phyloP scores from a whole-genome alignment of 495 filamentous ascomycete genomes.

The Parathielavia hyrcaniae region DNA sequence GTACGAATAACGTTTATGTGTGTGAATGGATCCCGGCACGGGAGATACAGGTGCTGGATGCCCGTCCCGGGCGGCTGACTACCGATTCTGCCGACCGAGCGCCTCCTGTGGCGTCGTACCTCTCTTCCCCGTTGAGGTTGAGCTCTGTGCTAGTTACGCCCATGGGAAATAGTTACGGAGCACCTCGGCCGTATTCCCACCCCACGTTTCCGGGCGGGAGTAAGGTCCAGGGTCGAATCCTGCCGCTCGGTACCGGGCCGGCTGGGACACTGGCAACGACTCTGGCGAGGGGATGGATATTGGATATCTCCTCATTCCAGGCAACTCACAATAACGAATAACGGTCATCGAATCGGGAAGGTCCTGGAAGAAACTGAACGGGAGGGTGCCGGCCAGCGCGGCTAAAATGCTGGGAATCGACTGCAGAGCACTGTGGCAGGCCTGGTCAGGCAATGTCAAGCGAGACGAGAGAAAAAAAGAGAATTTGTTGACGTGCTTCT shows the following conservation, averaged over 20 bases:
- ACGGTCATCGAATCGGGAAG: constrained; percentile 5
- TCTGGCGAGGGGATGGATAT: background rate
- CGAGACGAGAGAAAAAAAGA: background rate
- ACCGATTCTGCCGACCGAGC: background rate
- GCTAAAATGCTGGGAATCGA: background rate
- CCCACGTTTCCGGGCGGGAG: constrained; percentile 1
- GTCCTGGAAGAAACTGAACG: constrained; percentile 1
- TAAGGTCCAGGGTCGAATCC: background rate
- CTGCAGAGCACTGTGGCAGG: background rate
- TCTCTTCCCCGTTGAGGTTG: no score
- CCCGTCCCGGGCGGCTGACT: background rate
- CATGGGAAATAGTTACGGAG: background rate
- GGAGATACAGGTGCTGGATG: background rate
- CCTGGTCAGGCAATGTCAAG: constrained; percentile 16
- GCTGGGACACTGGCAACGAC: background rate
- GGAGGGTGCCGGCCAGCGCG: constrained; percentile 1
- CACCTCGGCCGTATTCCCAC: background rate
- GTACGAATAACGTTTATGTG: no score
- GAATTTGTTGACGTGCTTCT: no score
- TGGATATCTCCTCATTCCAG: background rate
- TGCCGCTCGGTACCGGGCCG: constrained; percentile 4
- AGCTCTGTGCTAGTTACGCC: no score
- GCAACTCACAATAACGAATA: no score
- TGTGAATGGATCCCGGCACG: background rate
- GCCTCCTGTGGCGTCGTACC: background rate